Evolutionary conservation across 257 asterid genomes (phyloP), one percentile per base, ranked within the genome.

Genomic region (Linderniella brevidens): DNA sequence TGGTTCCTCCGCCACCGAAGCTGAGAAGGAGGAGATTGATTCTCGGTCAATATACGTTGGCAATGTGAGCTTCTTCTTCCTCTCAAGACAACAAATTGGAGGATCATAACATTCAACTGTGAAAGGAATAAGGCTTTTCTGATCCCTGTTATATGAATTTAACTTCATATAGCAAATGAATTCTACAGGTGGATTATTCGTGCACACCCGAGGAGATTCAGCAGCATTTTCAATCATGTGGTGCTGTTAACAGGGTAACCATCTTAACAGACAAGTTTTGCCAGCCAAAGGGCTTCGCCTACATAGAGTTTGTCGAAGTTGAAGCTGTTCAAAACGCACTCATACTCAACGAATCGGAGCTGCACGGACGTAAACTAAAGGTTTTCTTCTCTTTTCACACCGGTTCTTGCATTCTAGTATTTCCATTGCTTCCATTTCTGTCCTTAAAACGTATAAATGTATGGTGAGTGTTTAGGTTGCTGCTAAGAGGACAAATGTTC

Each of bases 11-110:
- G 77, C 68, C 51, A 64, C 71, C 64, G 85, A 69, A 65, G 80
- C 83, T 54, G 96, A 81, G 48, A 85, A 85, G 76, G 93, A 81
- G 65, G 93, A 78, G 76, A 93, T 71, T 70, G 96, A 81, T 71
- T 19, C 78, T 48, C 86, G 93, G 39, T 85, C 96, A 17, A 76
- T 85, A 60, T 81, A 76, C 68, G 93, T 85, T 58, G 96, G 96
- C 17, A 85, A 85, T 68, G 96, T 85, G 71, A 81, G 96, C 59
- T 56, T 63, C 58, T 44, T 44, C 57, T 35, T 58, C 63, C 58
- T 29, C 53, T 8, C 11, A 19, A 55, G 37, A 40, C 47, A 3
- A 41, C 40, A 18, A 25, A 25, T 25, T 6, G 3, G 32, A 25
- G 32, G 6, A 25, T 25, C 32, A 25, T 25, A 25, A 25, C 32